A percentile compares a stretch with the other conserved stretches of the same genome.
These are phyloP conservation scores for Eucalyptus microcorys DNA, from an alignment of 345 rosid genomes.

Conservation along the genomic window DNA sequence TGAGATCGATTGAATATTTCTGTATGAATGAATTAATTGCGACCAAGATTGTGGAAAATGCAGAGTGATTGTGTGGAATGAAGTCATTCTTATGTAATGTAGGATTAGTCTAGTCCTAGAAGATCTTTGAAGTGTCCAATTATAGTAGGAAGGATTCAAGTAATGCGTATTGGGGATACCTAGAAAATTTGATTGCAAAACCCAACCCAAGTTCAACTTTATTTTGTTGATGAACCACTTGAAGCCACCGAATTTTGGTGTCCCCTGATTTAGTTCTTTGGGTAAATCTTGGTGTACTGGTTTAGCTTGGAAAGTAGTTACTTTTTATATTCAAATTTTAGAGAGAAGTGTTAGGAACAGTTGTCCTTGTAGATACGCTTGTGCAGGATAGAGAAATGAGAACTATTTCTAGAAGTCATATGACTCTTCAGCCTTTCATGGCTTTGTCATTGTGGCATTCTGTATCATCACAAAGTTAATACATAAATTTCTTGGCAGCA, in stretches of 20 bases:
- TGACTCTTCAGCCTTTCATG: background rate
- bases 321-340: background rate
- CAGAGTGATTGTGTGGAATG: background rate
- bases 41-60: background rate
- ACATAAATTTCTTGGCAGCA: background rate
- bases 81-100: background rate
- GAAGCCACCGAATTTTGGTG: background rate
- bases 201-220: background rate
- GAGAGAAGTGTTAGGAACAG: background rate
- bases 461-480: background rate
- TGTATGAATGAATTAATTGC: background rate
- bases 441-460: background rate
- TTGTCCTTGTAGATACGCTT: background rate
- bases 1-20: too few relatives aligned
- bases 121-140: background rate
- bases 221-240: background rate
- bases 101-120: background rate
- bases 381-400: background rate
- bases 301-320: background rate
- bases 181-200: background rate
- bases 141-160: background rate
- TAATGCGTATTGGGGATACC: background rate
- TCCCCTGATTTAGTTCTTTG: background rate
- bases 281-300: background rate
- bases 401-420: background rate